Conservation (phyloP, 768 basidiomycete genomes). For the Galerina marginata region DNA sequence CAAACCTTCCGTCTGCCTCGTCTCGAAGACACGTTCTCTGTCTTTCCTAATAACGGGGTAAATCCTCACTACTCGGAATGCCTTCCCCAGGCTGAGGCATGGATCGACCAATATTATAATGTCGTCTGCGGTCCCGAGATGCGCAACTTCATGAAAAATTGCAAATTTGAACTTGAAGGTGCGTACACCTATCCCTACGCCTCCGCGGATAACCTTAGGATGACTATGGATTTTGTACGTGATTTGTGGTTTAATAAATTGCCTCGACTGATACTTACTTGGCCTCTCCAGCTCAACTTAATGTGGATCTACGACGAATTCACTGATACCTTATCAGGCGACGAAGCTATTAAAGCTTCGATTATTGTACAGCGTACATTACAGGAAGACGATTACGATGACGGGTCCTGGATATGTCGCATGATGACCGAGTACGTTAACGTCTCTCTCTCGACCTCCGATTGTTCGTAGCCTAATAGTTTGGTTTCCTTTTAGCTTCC, state of each 20-base stretch:
- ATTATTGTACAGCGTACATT: slow-evolving; percentile 6
- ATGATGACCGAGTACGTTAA: slow-evolving; percentile 9
- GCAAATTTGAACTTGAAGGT: not conserved
- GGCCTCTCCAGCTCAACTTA: not conserved
- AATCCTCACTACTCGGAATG: not conserved
- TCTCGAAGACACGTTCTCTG: not conserved
- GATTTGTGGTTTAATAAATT: not conserved
- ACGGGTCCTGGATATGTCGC: slow-evolving; percentile 8
- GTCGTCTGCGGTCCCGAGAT: not conserved
- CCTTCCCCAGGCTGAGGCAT: not conserved
- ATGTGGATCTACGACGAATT: not conserved
- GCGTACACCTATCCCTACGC: not conserved
- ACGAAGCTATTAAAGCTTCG: slow-evolving; percentile 1
- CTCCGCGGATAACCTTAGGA: not conserved
- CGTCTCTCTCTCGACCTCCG: not conserved
- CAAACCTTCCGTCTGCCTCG: not conserved
- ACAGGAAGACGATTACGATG: slow-evolving; percentile 2
- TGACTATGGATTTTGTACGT: not conserved
- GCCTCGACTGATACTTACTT: not conserved
- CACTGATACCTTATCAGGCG: slow-evolving; percentile 7
- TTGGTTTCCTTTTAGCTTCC: not conserved
- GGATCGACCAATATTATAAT: not conserved
- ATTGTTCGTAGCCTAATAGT: not conserved
- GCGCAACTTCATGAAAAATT: not conserved
- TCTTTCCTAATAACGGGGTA: slow-evolving; percentile 1